These are phyloP conservation scores for rapeseed (Brassica napus) DNA, from an alignment of 345 rosid species.

Conservation along the genomic window DNA sequence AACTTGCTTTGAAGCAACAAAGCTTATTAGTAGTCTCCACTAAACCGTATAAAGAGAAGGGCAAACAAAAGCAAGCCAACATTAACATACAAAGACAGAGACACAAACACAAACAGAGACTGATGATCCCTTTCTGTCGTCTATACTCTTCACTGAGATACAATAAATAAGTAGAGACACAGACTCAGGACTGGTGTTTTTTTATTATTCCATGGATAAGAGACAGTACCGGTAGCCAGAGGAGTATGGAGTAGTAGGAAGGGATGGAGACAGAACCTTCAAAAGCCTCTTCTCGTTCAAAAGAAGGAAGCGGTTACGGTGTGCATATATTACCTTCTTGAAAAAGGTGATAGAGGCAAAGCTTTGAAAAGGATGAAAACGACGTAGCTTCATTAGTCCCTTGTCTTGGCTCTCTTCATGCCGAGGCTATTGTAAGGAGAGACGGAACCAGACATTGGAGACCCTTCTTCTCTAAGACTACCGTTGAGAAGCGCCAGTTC, in stretches of 20 bases:
- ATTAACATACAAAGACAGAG: slow-evolving; percentile 22
- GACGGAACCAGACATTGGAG: slow-evolving; percentile 94
- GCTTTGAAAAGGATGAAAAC: not conserved
- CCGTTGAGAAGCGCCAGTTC: slow-evolving; percentile 98
- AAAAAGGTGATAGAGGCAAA: slow-evolving; percentile 31
- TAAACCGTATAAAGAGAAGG: slow-evolving; percentile 8
- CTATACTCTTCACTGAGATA: slow-evolving; percentile 30
- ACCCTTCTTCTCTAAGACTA: slow-evolving; percentile 88
- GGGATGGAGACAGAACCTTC: slow-evolving; percentile 36
- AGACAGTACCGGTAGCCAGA: slow-evolving; percentile 33
- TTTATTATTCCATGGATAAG: slow-evolving; percentile 37
- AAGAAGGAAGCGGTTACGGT: slow-evolving; percentile 36
- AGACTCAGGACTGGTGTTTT: slow-evolving; percentile 25
- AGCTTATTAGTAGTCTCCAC: slow-evolving; percentile 31
- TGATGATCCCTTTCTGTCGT: slow-evolving; percentile 23
- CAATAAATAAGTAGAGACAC: slow-evolving; percentile 33
- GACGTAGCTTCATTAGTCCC: slow-evolving; percentile 52
- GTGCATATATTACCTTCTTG: slow-evolving; percentile 38
- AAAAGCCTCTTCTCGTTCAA: slow-evolving; percentile 37
- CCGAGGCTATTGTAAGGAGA: slow-evolving; percentile 96
- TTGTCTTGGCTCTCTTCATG: slow-evolving; percentile 98
- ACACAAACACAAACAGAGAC: slow-evolving; percentile 15
- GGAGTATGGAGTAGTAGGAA: slow-evolving; percentile 12
- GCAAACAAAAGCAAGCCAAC: slow-evolving; percentile 26
- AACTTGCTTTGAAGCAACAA: slow-evolving; percentile 28